Percentiles rank a stretch among this genome's conserved stretches.
Conservation (phyloP, 1,284 basidiomycete genomes). For the Cystobasidium sp. region DNA sequence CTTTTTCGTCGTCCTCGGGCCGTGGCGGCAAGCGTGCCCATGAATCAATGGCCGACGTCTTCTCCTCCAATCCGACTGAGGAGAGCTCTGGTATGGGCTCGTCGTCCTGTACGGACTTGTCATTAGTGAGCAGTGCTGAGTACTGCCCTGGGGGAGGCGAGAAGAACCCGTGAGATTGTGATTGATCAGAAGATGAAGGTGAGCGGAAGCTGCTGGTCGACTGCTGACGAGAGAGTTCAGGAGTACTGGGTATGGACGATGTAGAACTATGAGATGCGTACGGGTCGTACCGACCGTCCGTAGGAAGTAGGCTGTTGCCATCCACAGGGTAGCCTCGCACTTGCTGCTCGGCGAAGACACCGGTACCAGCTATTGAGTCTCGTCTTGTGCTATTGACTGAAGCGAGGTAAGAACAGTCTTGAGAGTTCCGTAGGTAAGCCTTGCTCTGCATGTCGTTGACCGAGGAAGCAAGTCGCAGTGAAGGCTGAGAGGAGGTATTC, state of each 20-base stretch:
- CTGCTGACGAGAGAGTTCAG: slow-evolving; percentile 8
- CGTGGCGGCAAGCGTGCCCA: slow-evolving; percentile 24
- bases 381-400: background rate
- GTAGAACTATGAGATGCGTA: background rate
- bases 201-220: slow-evolving; percentile 14
- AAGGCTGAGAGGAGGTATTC: background rate
- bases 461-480: background rate
- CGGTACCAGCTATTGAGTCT: too few relatives aligned
- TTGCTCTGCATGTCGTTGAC: too few relatives aligned
- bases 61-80: background rate
- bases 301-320: background rate
- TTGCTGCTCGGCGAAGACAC: background rate
- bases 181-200: slow-evolving; percentile 1
- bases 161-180: background rate
- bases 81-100: slow-evolving; percentile 7
- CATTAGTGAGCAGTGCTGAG: background rate
- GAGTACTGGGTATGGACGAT: slow-evolving; percentile 9
- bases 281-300: background rate
- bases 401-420: background rate
- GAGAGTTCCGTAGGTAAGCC: background rate
- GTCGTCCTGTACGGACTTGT: background rate
- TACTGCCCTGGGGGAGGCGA: background rate
- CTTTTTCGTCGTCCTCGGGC: slow-evolving; percentile 33
- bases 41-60: slow-evolving; percentile 1
- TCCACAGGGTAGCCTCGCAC: background rate